phyloP scores from a whole-genome alignment of 1,284 basidiomycete species.

The Ceratorhiza oryzae-sativae region DNA sequence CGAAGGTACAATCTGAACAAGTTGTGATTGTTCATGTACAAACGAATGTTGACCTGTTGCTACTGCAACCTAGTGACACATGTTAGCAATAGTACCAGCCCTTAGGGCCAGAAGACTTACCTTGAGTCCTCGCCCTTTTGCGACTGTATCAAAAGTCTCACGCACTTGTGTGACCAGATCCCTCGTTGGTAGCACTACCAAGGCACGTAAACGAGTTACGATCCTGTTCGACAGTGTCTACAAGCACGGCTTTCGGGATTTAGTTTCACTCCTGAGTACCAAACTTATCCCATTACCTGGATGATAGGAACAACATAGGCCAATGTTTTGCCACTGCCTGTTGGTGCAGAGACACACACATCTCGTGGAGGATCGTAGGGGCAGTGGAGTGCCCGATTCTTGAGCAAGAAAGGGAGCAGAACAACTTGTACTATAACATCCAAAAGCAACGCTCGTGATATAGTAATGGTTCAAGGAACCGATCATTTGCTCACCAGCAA shows the following conservation, averaged over 20 bases:
- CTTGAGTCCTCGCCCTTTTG: slow-evolving; percentile 86
- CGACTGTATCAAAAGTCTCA: slow-evolving; percentile 86
- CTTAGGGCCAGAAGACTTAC: slow-evolving; percentile 55
- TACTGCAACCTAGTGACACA: slow-evolving; percentile 66
- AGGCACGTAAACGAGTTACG: slow-evolving; percentile 85
- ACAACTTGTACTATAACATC: slow-evolving; percentile 74
- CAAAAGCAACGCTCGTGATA: slow-evolving; percentile 12
- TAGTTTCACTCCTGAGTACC: background rate
- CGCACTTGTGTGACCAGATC: slow-evolving; percentile 94
- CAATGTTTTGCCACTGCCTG: slow-evolving; percentile 96
- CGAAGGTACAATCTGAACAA: slow-evolving; percentile 53
- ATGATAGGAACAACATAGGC: slow-evolving; percentile 93
- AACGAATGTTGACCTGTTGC: slow-evolving; percentile 88
- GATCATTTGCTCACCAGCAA: slow-evolving; percentile 72
- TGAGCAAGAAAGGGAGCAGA: slow-evolving; percentile 80
- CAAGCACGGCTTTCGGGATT: background rate
- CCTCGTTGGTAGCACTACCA: slow-evolving; percentile 92
- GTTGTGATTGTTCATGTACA: slow-evolving; percentile 76
- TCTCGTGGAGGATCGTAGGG: slow-evolving; percentile 78
- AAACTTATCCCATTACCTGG: slow-evolving; percentile 62
- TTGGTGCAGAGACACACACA: slow-evolving; percentile 96
- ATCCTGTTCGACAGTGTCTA: slow-evolving; percentile 76
- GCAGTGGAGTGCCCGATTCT: slow-evolving; percentile 61
- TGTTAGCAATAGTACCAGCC: background rate
- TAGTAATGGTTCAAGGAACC: background rate